Conservation (phyloP, 2,329 filamentous ascomycete species). For the Zymoseptoria crescenta region DNA sequence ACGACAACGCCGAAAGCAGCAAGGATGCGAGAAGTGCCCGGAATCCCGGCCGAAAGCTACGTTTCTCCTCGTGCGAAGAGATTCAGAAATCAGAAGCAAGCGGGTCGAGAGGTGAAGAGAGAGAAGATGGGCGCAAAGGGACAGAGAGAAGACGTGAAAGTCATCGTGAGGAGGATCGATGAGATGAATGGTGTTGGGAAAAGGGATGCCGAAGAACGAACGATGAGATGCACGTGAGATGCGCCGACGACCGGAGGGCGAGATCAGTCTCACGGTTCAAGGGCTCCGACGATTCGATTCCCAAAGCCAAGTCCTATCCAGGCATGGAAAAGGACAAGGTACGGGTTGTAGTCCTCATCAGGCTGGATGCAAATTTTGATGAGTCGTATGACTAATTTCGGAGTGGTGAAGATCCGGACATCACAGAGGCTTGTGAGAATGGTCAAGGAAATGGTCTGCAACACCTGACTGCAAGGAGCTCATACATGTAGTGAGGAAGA, state of each 20-base stretch:
- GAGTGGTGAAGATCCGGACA: too few relatives aligned
- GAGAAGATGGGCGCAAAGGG: background rate
- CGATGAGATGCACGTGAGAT: background rate
- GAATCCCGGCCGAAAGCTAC: background rate
- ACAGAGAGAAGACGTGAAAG: background rate
- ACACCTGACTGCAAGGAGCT: too few relatives aligned
- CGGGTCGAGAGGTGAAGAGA: background rate
- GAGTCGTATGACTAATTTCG: too few relatives aligned
- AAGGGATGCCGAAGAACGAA: background rate
- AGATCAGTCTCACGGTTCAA: background rate
- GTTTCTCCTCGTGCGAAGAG: background rate
- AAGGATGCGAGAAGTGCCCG: background rate
- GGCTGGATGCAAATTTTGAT: too few relatives aligned
- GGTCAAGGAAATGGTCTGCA: too few relatives aligned
- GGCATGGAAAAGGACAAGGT: too few relatives aligned
- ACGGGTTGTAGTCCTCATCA: too few relatives aligned
- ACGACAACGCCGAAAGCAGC: background rate
- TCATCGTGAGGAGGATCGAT: background rate
- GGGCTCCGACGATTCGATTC: too few relatives aligned
- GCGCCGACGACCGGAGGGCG: too few relatives aligned
- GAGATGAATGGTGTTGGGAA: background rate
- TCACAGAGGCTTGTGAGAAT: too few relatives aligned
- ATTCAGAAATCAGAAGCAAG: background rate
- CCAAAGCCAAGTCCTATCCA: too few relatives aligned
- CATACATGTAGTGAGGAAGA: too few relatives aligned